A percentile compares a stretch with the other conserved stretches of the same genome.
Evolutionary conservation across 2,329 filamentous ascomycete genomes (phyloP).

Genomic region (Exophiala bonariae): DNA sequence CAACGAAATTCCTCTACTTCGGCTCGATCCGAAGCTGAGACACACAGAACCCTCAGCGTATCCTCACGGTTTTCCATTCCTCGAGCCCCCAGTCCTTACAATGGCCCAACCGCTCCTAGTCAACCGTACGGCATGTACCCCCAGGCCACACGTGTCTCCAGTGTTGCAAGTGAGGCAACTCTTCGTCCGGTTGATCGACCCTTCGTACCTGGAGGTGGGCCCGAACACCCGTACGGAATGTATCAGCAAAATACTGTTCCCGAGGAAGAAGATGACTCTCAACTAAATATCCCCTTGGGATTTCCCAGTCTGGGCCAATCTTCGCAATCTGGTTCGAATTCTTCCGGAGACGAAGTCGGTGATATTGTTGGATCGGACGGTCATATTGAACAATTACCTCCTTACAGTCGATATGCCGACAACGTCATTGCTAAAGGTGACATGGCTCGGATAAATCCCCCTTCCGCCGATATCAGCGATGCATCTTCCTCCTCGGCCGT

Average conservation of each 20-base stretch:
- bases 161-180: conserved; percentile 72
- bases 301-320: conserved; percentile 67
- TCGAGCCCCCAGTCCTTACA: conserved; percentile 63
- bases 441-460: conserved; percentile 23
- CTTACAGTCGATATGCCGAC: conserved; percentile 87
- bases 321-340: conserved; percentile 66
- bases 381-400: conserved; percentile 86
- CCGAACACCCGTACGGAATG: conserved; percentile 81
- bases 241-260: conserved; percentile 77
- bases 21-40: conserved; percentile 32
- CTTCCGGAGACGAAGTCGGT: conserved; percentile 81
- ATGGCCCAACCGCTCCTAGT: conserved; percentile 70
- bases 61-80: conserved; percentile 47
- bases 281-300: conserved; percentile 57
- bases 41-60: conserved; percentile 44
- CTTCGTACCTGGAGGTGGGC: conserved; percentile 60
- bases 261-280: conserved; percentile 52
- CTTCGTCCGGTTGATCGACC: conserved; percentile 58
- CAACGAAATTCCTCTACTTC: conserved; percentile 25
- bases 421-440: conserved; percentile 62
- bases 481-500: conserved; percentile 9
- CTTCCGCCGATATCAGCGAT: conserved; percentile 5
- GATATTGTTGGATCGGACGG: conserved; percentile 86
- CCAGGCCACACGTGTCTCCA: conserved; percentile 63
- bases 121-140: conserved; percentile 85